Evolutionary conservation across 1,284 basidiomycete species (phyloP).

Genomic region (Papiliotrema flavescens): DNA sequence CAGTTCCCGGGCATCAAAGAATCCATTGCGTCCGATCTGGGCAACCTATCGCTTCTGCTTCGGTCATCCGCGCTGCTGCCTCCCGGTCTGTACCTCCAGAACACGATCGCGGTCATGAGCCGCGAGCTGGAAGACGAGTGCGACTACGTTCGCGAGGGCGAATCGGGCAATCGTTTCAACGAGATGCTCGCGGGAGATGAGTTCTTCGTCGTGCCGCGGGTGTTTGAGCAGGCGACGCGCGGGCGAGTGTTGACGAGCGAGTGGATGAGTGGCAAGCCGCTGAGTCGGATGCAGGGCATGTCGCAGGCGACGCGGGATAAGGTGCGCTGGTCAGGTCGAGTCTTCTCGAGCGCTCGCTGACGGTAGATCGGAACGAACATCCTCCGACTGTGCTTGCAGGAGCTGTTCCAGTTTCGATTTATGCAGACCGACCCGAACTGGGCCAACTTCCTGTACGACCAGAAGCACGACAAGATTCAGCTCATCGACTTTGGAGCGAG

Average conservation of each 20-base stretch:
- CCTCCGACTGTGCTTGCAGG: slow-evolving; percentile 80
- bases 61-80: slow-evolving; percentile 78
- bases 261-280: slow-evolving; percentile 73
- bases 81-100: slow-evolving; percentile 81
- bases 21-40: slow-evolving; percentile 82
- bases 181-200: slow-evolving; percentile 58
- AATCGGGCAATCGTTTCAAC: slow-evolving; percentile 65
- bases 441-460: slow-evolving; percentile 93
- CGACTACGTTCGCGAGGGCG: slow-evolving; percentile 84
- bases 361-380: slow-evolving; percentile 75
- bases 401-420: slow-evolving; percentile 82
- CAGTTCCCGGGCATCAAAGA: slow-evolving; percentile 90
- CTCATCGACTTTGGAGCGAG: slow-evolving; percentile 97
- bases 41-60: slow-evolving; percentile 79
- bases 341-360: neutral
- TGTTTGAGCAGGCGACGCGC: slow-evolving; percentile 71
- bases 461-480: slow-evolving; percentile 58
- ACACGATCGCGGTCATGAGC: slow-evolving; percentile 83
- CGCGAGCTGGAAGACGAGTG: slow-evolving; percentile 94
- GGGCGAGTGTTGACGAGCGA: slow-evolving; percentile 86
- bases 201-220: slow-evolving; percentile 79
- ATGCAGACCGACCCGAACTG: slow-evolving; percentile 99
- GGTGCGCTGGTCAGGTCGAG: slow-evolving; percentile 53
- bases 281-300: slow-evolving; percentile 62
- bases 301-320: slow-evolving; percentile 69